Evolutionary conservation across 345 rosid genomes (phyloP), one percentile per base, ranked within the genome.

Genomic region (Xanthoceras sorbifolium): DNA sequence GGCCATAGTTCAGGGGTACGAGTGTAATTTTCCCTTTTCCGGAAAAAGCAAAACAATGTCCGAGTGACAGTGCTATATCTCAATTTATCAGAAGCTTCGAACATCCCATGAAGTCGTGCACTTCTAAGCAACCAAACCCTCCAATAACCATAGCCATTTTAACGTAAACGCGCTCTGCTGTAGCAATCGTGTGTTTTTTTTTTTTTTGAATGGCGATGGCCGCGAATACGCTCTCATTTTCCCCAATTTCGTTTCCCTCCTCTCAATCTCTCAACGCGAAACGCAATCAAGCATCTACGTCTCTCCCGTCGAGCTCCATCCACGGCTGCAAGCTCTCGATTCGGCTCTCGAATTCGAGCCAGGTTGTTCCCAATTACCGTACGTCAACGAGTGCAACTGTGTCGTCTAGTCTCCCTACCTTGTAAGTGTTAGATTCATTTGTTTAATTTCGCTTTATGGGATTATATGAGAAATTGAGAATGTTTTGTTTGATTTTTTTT

Each of bases 161-260:
- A 9, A 20, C 62, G 62, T 57, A 22, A 57, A 57, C 59, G 18
- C 59, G 5, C 59, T 57, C 62, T 23, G 46, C 46, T 42, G 3
- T 42, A 42, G 46, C 28, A 20, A 23, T 57, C 28, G 10, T 4
- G 54, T 48, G 18, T 48, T 48, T 48, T n/a, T 1, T 42, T n/a
- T 9, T 14, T 12, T 52, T 15, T 50, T 17, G 22, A 77, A 91
- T 88, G 96, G 91, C 93, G 57, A 93, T 93, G 98, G 97, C 97
- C 40, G 79, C 88, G 68, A 83, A 78, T 40, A 77, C 86, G 64
- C 73, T 89, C 18, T 82, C 94, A 11, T 84, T 81, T 69, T 78
- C 84, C 78, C 85, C 89, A 26, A 74, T 79, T 78, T 74, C 88
- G 25, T 54, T 83, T 66, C 78, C 85, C 62, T 70, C 52, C 50